Evolutionary conservation across 306 rosid genomes (phyloP).

Genomic region (Rosa lucieae): DNA sequence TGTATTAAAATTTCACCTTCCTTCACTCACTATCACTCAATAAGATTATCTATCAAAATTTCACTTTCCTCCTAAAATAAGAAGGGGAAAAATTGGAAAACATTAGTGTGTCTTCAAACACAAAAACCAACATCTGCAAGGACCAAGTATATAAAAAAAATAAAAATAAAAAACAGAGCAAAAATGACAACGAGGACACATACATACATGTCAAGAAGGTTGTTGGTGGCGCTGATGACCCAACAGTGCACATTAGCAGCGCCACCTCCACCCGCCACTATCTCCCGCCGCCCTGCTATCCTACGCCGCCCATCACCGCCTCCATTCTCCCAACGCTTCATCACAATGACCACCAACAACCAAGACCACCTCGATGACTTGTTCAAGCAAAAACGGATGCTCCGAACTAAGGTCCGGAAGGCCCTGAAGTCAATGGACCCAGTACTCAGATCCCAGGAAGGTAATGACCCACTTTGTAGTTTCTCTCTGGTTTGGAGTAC

Average conservation of each 20-base stretch:
- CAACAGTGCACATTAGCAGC: constrained; percentile 8
- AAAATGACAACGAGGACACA: not conserved
- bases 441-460: constrained; percentile 72
- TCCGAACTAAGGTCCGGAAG: constrained; percentile 72
- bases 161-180: not conserved
- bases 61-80: too few species aligned
- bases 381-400: constrained; percentile 60
- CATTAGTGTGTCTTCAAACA: not conserved
- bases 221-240: constrained; percentile 29
- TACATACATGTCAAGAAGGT: constrained; percentile 14
- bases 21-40: not conserved
- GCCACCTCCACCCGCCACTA: not conserved
- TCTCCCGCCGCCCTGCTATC: not conserved
- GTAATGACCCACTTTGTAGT: constrained; percentile 26
- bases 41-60: not conserved
- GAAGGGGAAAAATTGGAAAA: not conserved
- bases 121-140: constrained; percentile 2
- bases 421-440: constrained; percentile 71
- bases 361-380: constrained; percentile 42
- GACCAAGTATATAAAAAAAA: not conserved
- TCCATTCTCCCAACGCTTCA: constrained; percentile 7
- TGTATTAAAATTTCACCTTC: too few species aligned
- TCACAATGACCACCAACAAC: constrained; percentile 20
- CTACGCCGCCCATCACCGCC: not conserved
- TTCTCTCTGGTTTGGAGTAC: not conserved